Percentiles rank a stretch among this genome's conserved stretches.
Evolutionary conservation across 2,329 filamentous ascomycete species (phyloP).

Genomic region (Aspergillus ustus): DNA sequence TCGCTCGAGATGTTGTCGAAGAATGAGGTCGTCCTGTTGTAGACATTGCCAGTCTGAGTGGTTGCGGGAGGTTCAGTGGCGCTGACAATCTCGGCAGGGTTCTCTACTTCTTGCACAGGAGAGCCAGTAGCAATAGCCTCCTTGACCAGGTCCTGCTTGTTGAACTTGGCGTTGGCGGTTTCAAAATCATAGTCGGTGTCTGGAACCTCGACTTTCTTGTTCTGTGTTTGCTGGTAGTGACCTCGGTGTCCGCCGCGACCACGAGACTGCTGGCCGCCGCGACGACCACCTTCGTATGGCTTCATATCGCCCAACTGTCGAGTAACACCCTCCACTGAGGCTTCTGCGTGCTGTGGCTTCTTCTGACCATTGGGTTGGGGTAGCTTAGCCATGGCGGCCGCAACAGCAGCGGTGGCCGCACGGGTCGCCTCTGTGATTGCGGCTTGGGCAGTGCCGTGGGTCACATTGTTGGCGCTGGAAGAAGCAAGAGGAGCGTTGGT

Average conservation of each 20-base stretch:
- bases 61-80: slow-evolving; percentile 41
- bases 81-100: slow-evolving; percentile 51
- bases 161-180: slow-evolving; percentile 83
- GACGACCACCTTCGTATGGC: slow-evolving; percentile 46
- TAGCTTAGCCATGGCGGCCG: slow-evolving; percentile 57
- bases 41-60: slow-evolving; percentile 51
- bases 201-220: slow-evolving; percentile 82
- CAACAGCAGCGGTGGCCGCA: slow-evolving; percentile 56
- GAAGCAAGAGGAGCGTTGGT: slow-evolving; percentile 33
- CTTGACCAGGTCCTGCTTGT: slow-evolving; percentile 84
- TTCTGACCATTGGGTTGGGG: slow-evolving; percentile 44
- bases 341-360: slow-evolving; percentile 37
- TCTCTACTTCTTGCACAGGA: slow-evolving; percentile 60
- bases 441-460: slow-evolving; percentile 38
- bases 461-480: slow-evolving; percentile 29
- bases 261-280: slow-evolving; percentile 47
- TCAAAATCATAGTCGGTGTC: slow-evolving; percentile 92
- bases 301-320: slow-evolving; percentile 53
- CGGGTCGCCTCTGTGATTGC: slow-evolving; percentile 53
- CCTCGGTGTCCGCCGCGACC: slow-evolving; percentile 52
- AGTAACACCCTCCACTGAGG: slow-evolving; percentile 47
- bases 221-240: slow-evolving; percentile 45
- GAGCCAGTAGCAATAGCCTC: slow-evolving; percentile 82
- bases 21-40: slow-evolving; percentile 89
- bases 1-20: slow-evolving; percentile 99